phyloP scores from a whole-genome alignment of 148 eudicot genomes.

The Persicaria tinctoria region DNA sequence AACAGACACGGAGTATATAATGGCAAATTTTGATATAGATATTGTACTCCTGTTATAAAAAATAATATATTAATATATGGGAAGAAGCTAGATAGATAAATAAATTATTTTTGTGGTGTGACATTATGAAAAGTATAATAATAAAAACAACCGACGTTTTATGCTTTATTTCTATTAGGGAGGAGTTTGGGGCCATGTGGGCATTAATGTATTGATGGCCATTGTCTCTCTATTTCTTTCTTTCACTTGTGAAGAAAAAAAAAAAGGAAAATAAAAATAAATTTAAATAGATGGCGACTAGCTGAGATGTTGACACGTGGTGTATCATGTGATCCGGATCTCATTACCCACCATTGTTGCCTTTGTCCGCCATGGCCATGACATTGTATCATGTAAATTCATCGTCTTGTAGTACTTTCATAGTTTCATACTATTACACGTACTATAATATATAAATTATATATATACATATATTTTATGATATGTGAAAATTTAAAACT shows the following conservation, averaged over 20 bases:
- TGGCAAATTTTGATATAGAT: too few relatives aligned
- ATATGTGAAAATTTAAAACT: too few relatives aligned
- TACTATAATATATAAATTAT: too few relatives aligned
- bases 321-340: constrained; percentile 15
- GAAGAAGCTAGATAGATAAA: background rate
- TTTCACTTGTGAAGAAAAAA: background rate
- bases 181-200: constrained; percentile 19
- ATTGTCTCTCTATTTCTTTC: constrained; percentile 10
- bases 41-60: background rate
- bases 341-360: constrained; percentile 16
- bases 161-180: background rate
- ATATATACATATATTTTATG: too few relatives aligned
- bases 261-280: background rate
- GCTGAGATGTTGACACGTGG: constrained; percentile 23
- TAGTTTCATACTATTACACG: too few relatives aligned
- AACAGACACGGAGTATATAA: too few relatives aligned
- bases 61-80: background rate
- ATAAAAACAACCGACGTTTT: background rate
- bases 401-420: too few relatives aligned
- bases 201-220: constrained; percentile 20
- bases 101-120: background rate
- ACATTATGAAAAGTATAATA: background rate
- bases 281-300: background rate
- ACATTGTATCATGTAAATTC: background rate
- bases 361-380: constrained; percentile 5